Percentiles rank a stretch among this genome's conserved stretches.
Evolutionary conservation across 805 yeast genomes (phyloP).

Genomic region (Teunomyces stri): DNA sequence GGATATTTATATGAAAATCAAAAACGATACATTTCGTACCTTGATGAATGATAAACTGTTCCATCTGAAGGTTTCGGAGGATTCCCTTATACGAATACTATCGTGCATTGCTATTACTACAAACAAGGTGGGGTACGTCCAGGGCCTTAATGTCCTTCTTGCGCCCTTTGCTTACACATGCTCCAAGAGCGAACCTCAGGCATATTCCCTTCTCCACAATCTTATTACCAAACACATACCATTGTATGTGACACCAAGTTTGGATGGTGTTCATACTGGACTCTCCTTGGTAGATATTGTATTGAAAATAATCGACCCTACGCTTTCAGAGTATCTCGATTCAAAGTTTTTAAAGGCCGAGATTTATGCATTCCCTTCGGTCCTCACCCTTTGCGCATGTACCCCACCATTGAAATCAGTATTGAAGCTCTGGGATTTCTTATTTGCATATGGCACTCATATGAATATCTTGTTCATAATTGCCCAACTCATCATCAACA

Average conservation of each 20-base stretch:
- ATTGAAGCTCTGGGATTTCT: constrained; percentile 80
- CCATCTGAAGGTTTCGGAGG: constrained; percentile 65
- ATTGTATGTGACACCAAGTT: constrained; percentile 69
- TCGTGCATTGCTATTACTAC: constrained; percentile 65
- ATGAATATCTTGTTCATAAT: constrained; percentile 81
- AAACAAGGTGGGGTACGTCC: constrained; percentile 61
- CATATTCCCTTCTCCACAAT: constrained; percentile 66
- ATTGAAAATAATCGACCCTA: constrained; percentile 69
- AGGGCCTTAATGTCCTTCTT: constrained; percentile 83
- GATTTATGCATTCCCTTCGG: constrained; percentile 81
- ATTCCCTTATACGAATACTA: constrained; percentile 61
- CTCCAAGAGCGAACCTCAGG: constrained; percentile 77
- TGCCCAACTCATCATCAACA: constrained; percentile 72
- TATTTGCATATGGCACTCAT: constrained; percentile 89
- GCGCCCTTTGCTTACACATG: constrained; percentile 80
- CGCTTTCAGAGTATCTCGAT: constrained; percentile 55
- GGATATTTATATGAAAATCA: constrained; percentile 62
- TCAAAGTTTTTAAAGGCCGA: constrained; percentile 75
- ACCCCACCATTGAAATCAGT: constrained; percentile 81
- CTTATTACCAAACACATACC: constrained; percentile 68
- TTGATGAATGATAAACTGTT: constrained; percentile 70
- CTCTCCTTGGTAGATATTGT: constrained; percentile 70
- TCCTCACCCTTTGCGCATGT: constrained; percentile 81
- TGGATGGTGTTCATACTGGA: constrained; percentile 82
- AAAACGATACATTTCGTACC: constrained; percentile 84